Evolutionary conservation across 805 yeast genomes (phyloP).

Genomic region (Candida germanica): DNA sequence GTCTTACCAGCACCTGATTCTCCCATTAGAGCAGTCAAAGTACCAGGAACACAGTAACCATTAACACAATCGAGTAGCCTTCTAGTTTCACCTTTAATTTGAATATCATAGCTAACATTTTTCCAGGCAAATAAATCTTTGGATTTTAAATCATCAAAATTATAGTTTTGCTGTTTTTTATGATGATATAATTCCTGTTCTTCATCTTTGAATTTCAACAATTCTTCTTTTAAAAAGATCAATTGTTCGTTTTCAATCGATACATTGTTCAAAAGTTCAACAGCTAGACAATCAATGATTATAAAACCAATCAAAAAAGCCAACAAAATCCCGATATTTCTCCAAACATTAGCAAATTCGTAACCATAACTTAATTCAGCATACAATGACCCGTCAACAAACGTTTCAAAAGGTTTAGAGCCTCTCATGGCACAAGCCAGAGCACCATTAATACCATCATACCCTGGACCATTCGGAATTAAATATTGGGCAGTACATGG

Average conservation of each 20-base stretch:
- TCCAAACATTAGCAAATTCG: constrained; percentile 64
- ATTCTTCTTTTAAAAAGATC: constrained; percentile 23
- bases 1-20: constrained; percentile 89
- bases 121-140: constrained; percentile 38
- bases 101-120: constrained; percentile 34
- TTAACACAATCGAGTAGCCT: constrained; percentile 38
- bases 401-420: constrained; percentile 48
- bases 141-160: constrained; percentile 6
- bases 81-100: constrained; percentile 35
- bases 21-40: constrained; percentile 80
- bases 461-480: constrained; percentile 61
- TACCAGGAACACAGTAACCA: constrained; percentile 80
- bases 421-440: constrained; percentile 63
- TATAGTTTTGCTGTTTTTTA: constrained; percentile 1
- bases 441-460: constrained; percentile 33
- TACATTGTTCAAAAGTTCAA: constrained; percentile 33
- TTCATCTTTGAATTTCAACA: constrained; percentile 30
- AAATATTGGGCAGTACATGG: constrained; percentile 43
- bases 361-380: constrained; percentile 48
- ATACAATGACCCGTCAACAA: constrained; percentile 61
- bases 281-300: constrained; percentile 22
- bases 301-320: constrained; percentile 49
- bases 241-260: constrained; percentile 44
- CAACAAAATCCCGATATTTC: constrained; percentile 68
- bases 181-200: constrained; percentile 20